Evolutionary conservation across 1,284 basidiomycete genomes (phyloP), one percentile per base, ranked within the genome.

Genomic region (Sporisorium exsertum): DNA sequence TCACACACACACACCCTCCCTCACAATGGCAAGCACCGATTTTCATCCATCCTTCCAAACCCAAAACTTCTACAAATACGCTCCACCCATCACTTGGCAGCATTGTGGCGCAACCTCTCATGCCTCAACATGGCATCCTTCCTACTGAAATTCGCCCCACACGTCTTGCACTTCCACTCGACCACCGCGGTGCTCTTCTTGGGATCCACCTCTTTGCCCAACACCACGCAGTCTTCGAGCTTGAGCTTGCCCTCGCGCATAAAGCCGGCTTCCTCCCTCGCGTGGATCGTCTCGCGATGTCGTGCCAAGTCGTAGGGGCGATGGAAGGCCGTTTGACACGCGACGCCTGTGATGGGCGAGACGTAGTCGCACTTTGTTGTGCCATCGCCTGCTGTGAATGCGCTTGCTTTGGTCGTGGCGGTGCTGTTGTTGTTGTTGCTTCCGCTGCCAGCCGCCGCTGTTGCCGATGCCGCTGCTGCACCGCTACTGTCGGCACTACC

Each of bases 171-270:
- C 57, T 76, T 81, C 84, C 84, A 85, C 64, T 85, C 84, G 18
- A 80, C 70, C 26, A 81, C 79, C 1, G 79, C 79, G 8, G 79
- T 69, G n/a, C 75, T 79, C 59, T 81, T 82, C 40, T 79, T 71
- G 12, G 82, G 79, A 62, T 84, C 83, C 20, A 85, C 83, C 65
- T 85, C 84, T 50, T 84, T 84, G 55, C 84, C 82, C 43, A 84
- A 58, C 13, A 85, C 83, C 5, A 81, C 61, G 40, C 82, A 84
- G n/a, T 84, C 71, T 7, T 80, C 77, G 33, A 82, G 56, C 15
- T 56, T 77, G 18, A 85, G 51, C 42, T 73, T 72, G 27, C 80
- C 80, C 10, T 81, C 77, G 26, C 79, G 65, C 40, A 85, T 69
- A 18, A 83, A 64, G 7, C 72, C 66, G 0, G 84, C 81, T 32